Percentiles rank a stretch among this genome's conserved stretches.
phyloP scores from a whole-genome alignment of 768 basidiomycete genomes.

The Mycena rosella region DNA sequence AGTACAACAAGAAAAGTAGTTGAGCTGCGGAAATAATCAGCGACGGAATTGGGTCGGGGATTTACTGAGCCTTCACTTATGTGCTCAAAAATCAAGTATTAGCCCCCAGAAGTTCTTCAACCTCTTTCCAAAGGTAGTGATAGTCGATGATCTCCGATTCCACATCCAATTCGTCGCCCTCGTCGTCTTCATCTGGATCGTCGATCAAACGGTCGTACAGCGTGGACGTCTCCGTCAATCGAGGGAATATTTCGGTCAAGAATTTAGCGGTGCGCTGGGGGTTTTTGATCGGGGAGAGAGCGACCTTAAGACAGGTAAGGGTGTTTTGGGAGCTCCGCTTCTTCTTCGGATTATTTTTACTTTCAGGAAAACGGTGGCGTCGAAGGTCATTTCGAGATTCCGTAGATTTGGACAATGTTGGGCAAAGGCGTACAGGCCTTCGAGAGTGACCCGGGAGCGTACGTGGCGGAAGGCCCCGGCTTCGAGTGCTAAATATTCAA shows the following conservation, averaged over 20 bases:
- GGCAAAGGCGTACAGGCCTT: conserved; percentile 2
- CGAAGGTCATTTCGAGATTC: neutral
- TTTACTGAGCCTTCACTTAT: no score
- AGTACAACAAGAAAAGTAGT: no score
- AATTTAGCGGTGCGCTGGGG: neutral
- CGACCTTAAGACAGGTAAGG: neutral
- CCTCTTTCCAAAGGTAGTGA: no score
- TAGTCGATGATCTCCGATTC: no score
- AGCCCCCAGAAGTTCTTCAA: no score
- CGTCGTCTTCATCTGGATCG: no score
- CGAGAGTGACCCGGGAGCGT: neutral
- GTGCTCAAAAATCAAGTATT: no score
- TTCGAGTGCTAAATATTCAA: neutral
- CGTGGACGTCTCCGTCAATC: no score
- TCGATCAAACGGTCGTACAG: no score
- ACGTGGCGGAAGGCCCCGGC: neutral
- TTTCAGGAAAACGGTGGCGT: conserved; percentile 7
- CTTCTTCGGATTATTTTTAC: neutral
- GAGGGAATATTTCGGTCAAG: conserved; percentile 1
- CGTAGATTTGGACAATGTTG: neutral
- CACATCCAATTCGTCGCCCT: no score
- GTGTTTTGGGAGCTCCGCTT: neutral
- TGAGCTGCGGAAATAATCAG: no score
- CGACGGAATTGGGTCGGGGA: no score
- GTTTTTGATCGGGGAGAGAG: neutral